Base-by-base conservation (phyloP, 192 early-diverging fungal genomes). In the Chytriomyces sp. region DNA sequence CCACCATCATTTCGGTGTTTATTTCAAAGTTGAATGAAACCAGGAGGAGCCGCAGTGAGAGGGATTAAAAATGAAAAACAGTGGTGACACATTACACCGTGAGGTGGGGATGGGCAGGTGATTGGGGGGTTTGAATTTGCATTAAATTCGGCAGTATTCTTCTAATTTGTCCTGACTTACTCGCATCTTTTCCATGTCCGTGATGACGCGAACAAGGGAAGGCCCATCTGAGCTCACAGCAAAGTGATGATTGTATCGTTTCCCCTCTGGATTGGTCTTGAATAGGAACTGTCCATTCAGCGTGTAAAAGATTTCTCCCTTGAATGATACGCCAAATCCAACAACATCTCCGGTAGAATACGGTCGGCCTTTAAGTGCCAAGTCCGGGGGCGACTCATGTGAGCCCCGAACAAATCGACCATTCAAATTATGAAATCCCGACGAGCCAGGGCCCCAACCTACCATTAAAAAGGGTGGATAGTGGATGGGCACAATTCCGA, bases 391-490 rank as follows among this genome's bases (percentile, higher is more conserved):
- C 7, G 40, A 38, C n/a, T n/a, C n/a, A n/a, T n/a, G n/a, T 5
- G 22, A 17, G 8, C 17, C 7, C 12, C 14, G 7, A n/a, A 65
- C 7, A 25, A 25, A 14, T 0, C 63, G 37, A 8, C 63, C 63
- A 32, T 65, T 40, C 40, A 65, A 31, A 6, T 28, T 52, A 28
- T 49, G 38, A 39, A 49, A 65, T 44, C 63, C 63, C 8, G 52
- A 31, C 8, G 17, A 25, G 28, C 8, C 6, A 8, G 17, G 17
- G 14, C 12, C 22, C 63, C 63, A 65, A 22, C 63, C 63, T 26
- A 65, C 41, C 38, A 49, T 49, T 22, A 26, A 33, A 34, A 65
- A 65, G 1, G 63, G 63, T 34, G 63, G 63, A 39, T 65, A 65
- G 33, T 30, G 28, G 22, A 25, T 40, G 8, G 49, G 25, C 22